Conservation (phyloP, 2,329 filamentous ascomycete species). For the Parasarocladium wereldwijsianum region DNA sequence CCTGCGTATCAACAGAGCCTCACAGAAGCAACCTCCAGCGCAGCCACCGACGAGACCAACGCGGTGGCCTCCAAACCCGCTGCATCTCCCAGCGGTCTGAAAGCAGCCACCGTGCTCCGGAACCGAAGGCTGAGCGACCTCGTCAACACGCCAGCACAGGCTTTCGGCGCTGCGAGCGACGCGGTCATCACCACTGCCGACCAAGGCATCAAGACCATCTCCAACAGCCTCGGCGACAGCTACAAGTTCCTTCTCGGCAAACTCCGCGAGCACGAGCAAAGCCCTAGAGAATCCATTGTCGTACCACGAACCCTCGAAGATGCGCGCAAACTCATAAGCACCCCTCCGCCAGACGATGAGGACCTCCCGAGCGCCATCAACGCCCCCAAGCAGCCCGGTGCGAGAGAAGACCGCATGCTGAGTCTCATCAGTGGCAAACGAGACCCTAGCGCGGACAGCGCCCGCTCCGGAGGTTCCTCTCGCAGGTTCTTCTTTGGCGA, state of each 20-base stretch:
- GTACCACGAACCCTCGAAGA: conserved; percentile 88
- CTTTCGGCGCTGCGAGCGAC: conserved; percentile 70
- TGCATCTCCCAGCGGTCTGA: conserved; percentile 26
- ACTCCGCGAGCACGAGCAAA: conserved; percentile 54
- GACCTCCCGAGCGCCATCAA: conserved; percentile 27
- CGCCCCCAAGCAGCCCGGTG: conserved; percentile 9
- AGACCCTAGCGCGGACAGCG: conserved; percentile 66
- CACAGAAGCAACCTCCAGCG: conserved; percentile 17
- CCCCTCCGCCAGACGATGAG: conserved; percentile 49
- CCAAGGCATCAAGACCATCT: conserved; percentile 82
- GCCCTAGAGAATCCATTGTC: conserved; percentile 29
- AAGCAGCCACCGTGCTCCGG: conserved; percentile 35
- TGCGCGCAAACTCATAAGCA: conserved; percentile 74
- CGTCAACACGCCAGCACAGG: conserved; percentile 70
- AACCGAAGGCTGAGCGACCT: conserved; percentile 73
- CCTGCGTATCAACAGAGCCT: conserved; percentile 37
- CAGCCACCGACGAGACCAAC: not conserved
- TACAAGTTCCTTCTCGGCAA: conserved; percentile 89
- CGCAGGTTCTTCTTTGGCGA: conserved; percentile 41
- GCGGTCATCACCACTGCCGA: conserved; percentile 80
- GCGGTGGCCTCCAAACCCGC: conserved; percentile 18
- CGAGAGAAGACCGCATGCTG: conserved; percentile 49
- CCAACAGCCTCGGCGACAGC: conserved; percentile 77
- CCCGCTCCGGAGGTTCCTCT: conserved; percentile 44
- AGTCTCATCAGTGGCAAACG: conserved; percentile 59